phyloP scores from a whole-genome alignment of 495 filamentous ascomycete species.

The Podospora conica region DNA sequence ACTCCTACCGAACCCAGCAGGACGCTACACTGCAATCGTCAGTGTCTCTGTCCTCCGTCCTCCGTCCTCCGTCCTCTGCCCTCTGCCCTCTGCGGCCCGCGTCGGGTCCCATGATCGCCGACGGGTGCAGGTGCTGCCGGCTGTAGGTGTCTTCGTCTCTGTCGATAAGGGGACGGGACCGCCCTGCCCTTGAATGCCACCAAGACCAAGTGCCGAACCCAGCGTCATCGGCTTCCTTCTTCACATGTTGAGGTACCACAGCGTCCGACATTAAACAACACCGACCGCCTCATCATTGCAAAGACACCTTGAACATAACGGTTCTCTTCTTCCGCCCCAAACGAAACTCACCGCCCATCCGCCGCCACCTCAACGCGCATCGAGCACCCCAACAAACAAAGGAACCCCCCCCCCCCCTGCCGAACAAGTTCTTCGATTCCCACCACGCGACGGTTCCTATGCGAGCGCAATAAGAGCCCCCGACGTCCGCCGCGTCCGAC shows the following conservation, averaged over 20 bases:
- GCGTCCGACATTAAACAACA: neutral
- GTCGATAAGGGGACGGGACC: neutral
- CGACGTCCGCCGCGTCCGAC: conserved; percentile 20
- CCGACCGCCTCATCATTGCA: neutral
- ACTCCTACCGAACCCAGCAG: neutral
- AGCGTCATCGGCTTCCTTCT: neutral
- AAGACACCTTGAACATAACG: neutral
- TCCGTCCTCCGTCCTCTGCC: neutral
- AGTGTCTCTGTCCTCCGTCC: neutral
- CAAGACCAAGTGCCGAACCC: neutral
- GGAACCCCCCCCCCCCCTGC: neutral
- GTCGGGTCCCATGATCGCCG: neutral
- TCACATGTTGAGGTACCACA: neutral
- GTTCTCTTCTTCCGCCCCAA: neutral
- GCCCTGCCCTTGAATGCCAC: neutral
- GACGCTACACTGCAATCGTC: neutral
- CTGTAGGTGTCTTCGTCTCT: neutral
- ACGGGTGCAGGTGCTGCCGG: neutral
- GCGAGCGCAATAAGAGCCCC: conserved; percentile 18
- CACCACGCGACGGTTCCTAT: conserved; percentile 13
- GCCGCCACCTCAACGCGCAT: neutral
- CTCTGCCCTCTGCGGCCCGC: neutral
- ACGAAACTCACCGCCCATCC: neutral
- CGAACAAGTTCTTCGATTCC: neutral
- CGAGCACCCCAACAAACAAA: neutral